Conservation (phyloP, 164 flowering plant genomes). For the Macadamia tetraphylla region DNA sequence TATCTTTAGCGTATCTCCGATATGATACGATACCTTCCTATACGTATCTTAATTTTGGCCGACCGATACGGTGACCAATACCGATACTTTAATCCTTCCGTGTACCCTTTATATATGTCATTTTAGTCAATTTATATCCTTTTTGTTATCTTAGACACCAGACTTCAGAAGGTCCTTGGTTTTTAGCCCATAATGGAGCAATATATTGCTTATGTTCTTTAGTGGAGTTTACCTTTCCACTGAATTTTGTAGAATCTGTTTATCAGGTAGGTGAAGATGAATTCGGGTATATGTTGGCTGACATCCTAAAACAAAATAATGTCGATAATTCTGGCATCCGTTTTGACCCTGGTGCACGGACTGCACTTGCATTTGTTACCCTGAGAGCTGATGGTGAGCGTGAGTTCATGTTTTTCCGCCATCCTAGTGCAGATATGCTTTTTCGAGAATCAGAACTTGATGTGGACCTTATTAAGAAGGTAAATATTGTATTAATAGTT, state of each 20-base stretch:
- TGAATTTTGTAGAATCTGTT: not conserved
- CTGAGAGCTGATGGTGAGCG: conserved; percentile 75
- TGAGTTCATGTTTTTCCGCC: conserved; percentile 70
- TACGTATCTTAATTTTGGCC: too few relatives aligned
- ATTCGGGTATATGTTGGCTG: conserved; percentile 56
- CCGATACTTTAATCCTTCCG: too few relatives aligned
- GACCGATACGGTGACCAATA: too few relatives aligned
- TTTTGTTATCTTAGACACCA: too few relatives aligned
- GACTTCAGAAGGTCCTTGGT: too few relatives aligned
- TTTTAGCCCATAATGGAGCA: too few relatives aligned
- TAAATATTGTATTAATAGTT: conserved; percentile 3
- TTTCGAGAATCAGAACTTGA: conserved; percentile 63
- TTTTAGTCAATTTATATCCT: too few relatives aligned
- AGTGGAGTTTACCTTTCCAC: not conserved
- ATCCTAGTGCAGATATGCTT: conserved; percentile 86
- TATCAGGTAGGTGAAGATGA: conserved; percentile 69
- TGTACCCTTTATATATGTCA: too few relatives aligned
- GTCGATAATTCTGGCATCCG: conserved; percentile 60
- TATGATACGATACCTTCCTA: too few relatives aligned
- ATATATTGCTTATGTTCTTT: too few relatives aligned
- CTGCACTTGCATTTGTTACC: conserved; percentile 69
- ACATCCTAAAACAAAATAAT: conserved; percentile 56
- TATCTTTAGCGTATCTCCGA: too few relatives aligned
- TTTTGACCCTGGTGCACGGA: conserved; percentile 58
- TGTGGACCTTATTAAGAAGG: conserved; percentile 44